phyloP scores from a whole-genome alignment of 2,329 filamentous ascomycete species.

The Chalara sp. region DNA sequence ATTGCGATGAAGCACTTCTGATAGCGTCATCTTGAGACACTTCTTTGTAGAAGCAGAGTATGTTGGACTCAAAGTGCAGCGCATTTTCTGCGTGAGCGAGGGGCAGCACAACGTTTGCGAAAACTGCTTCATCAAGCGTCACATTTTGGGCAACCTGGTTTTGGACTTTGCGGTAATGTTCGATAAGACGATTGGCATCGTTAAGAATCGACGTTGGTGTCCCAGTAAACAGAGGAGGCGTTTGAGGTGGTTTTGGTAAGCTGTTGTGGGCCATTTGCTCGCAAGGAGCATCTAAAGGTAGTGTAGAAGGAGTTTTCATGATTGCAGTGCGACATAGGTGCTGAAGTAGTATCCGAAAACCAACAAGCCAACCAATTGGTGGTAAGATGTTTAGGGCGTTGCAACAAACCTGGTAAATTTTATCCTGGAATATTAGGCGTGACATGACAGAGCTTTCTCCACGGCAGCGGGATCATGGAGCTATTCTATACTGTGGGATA shows the following conservation, averaged over 20 bases:
- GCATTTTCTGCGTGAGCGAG: constrained; percentile 66
- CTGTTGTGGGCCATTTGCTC: background rate
- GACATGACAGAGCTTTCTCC: no score
- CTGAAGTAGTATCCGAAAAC: no score
- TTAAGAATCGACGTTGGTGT: constrained; percentile 39
- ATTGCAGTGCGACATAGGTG: no score
- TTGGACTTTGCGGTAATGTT: constrained; percentile 36
- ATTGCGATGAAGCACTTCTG: constrained; percentile 66
- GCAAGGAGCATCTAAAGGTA: background rate
- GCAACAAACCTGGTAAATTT: no score
- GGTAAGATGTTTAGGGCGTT: no score
- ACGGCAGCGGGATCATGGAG: no score
- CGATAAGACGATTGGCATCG: constrained; percentile 5
- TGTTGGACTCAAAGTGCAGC: constrained; percentile 33
- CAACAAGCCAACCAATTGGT: no score
- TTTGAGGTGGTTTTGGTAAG: constrained; percentile 44
- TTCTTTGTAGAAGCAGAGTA: constrained; percentile 65
- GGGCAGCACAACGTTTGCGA: constrained; percentile 48
- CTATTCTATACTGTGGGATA: no score
- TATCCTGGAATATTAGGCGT: no score
- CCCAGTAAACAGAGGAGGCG: constrained; percentile 66
- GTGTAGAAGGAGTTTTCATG: background rate
- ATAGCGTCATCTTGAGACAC: constrained; percentile 61
- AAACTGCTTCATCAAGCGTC: constrained; percentile 40
- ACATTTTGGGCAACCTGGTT: constrained; percentile 55